These are phyloP conservation scores for Chloris gayana DNA, from an alignment of 176 grass and related monocot genomes.

Conservation along the genomic window DNA sequence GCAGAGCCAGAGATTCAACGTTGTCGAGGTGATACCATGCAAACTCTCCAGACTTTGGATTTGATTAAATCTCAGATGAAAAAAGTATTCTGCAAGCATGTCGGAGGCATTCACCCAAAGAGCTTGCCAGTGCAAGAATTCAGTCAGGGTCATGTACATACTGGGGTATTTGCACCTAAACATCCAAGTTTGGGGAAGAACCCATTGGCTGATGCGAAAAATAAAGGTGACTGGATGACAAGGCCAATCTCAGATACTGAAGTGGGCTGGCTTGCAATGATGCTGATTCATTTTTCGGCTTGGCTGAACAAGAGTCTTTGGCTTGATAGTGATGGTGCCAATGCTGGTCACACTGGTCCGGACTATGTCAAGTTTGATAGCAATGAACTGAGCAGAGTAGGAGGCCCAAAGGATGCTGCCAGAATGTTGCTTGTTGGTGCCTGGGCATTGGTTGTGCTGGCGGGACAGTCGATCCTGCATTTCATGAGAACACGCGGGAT, in stretches of 20 bases:
- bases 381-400: constrained; percentile 49
- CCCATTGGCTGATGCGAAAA: constrained; percentile 35
- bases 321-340: constrained; percentile 40
- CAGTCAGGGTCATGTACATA: constrained; percentile 35
- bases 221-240: constrained; percentile 77
- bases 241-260: constrained; percentile 72
- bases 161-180: constrained; percentile 65
- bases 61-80: constrained; percentile 61
- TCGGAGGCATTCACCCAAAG: constrained; percentile 35
- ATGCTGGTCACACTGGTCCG: constrained; percentile 26
- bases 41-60: constrained; percentile 51
- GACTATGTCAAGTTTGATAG: constrained; percentile 51
- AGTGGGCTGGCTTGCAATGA: constrained; percentile 66
- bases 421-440: constrained; percentile 39
- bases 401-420: constrained; percentile 64
- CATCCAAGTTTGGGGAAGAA: constrained; percentile 50
- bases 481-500: constrained; percentile 65
- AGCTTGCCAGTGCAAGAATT: constrained; percentile 33
- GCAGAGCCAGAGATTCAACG: constrained; percentile 69
- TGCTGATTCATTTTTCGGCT: constrained; percentile 62
- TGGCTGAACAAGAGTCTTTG: constrained; percentile 58
- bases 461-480: constrained; percentile 46
- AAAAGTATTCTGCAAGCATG: constrained; percentile 56
- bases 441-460: constrained; percentile 50
- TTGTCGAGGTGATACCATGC: constrained; percentile 48